Conservation (phyloP, 2,329 filamentous ascomycete species). For the Scedosporium apiospermum region DNA sequence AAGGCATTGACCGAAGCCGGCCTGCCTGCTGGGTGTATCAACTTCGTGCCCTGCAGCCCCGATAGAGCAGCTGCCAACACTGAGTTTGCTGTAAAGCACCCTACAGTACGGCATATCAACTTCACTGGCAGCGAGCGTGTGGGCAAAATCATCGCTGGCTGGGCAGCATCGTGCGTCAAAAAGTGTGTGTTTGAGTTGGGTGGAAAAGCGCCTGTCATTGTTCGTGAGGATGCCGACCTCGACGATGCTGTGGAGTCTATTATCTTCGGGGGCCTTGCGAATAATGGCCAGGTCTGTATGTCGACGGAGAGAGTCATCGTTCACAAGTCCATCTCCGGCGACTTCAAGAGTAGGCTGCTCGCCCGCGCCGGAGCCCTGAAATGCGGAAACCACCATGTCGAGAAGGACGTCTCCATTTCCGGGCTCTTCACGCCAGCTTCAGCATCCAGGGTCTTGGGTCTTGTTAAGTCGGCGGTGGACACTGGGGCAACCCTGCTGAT, state of each 20-base stretch:
- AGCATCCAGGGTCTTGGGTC: slow-evolving; percentile 14
- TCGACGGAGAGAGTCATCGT: slow-evolving; percentile 51
- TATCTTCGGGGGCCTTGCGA: slow-evolving; percentile 49
- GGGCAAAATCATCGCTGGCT: slow-evolving; percentile 52
- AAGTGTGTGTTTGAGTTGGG: slow-evolving; percentile 60
- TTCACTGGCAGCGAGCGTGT: slow-evolving; percentile 61
- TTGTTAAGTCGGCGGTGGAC: slow-evolving; percentile 44
- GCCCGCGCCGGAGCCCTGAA: slow-evolving; percentile 15
- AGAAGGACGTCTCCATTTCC: slow-evolving; percentile 16
- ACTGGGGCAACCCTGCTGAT: slow-evolving; percentile 49
- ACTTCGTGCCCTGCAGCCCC: slow-evolving; percentile 50
- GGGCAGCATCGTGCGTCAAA: slow-evolving; percentile 57
- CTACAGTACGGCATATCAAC: slow-evolving; percentile 55
- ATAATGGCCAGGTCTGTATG: slow-evolving; percentile 65
- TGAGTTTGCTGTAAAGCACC: slow-evolving; percentile 50
- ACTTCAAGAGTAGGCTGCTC: slow-evolving; percentile 34
- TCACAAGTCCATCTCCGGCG: slow-evolving; percentile 31
- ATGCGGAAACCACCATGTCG: slow-evolving; percentile 16
- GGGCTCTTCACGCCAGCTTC: slow-evolving; percentile 16
- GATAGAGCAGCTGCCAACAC: slow-evolving; percentile 51
- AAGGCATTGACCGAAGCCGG: slow-evolving; percentile 52
- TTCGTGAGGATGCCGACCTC: slow-evolving; percentile 58
- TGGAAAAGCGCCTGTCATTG: slow-evolving; percentile 58
- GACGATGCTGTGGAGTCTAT: slow-evolving; percentile 50
- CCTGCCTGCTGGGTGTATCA: slow-evolving; percentile 54